Conservation (phyloP, 169 alveolate genomes). For the Cryptosporidium sp. region DNA sequence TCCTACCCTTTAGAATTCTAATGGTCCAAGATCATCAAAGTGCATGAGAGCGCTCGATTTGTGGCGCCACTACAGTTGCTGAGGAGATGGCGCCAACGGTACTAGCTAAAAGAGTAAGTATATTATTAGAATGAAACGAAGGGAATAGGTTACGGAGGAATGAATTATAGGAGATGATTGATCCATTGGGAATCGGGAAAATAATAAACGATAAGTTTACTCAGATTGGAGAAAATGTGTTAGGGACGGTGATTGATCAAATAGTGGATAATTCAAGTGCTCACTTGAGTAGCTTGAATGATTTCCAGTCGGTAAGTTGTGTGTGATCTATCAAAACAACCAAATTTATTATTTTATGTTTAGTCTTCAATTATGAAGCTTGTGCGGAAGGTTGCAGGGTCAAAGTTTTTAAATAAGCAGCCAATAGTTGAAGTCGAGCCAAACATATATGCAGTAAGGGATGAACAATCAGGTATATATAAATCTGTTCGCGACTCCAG, state of each 20-base stretch:
- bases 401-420: constrained; percentile 58
- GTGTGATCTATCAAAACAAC: background rate
- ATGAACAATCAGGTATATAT: constrained; percentile 1
- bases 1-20: constrained; percentile 4
- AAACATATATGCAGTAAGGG: constrained; percentile 31
- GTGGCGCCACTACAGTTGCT: background rate
- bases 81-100: constrained; percentile 44
- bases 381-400: constrained; percentile 66
- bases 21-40: constrained; percentile 17
- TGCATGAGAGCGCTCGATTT: background rate
- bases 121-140: background rate
- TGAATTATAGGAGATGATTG: constrained; percentile 23
- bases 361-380: constrained; percentile 69
- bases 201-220: constrained; percentile 65
- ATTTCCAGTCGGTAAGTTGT: constrained; percentile 72
- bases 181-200: constrained; percentile 66
- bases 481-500: constrained; percentile 6
- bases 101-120: constrained; percentile 21
- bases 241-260: constrained; percentile 69
- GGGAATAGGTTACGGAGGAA: background rate
- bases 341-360: background rate
- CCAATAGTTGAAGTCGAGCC: constrained; percentile 68
- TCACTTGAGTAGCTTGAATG: constrained; percentile 66
- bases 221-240: constrained; percentile 73
- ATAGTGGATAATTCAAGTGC: constrained; percentile 69